Percentiles rank a stretch among this genome's conserved stretches.
These are phyloP conservation scores for Rusavskia elegans DNA, from an alignment of 495 filamentous ascomycete genomes.

Conservation along the genomic window DNA sequence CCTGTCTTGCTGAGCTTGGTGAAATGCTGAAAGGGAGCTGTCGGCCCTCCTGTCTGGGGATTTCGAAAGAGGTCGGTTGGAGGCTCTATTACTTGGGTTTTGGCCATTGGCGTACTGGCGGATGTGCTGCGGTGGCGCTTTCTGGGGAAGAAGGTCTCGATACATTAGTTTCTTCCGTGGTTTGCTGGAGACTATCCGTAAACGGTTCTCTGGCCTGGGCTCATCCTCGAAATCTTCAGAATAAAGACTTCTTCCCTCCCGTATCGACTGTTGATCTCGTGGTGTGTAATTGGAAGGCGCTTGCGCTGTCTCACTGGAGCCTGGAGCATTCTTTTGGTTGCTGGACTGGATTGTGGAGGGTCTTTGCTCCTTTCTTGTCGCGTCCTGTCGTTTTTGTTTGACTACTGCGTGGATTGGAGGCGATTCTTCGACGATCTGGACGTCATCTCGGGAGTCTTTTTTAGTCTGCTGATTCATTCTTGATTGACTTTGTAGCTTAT, in stretches of 20 bases:
- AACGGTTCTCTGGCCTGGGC: not conserved
- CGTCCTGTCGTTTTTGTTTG: not conserved
- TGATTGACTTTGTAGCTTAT: too few species aligned
- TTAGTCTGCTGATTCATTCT: too few species aligned
- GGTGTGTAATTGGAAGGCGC: too few species aligned
- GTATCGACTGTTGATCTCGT: not conserved
- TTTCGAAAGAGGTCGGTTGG: not conserved
- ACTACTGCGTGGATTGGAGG: not conserved
- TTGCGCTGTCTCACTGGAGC: too few species aligned
- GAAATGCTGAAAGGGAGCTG: not conserved
- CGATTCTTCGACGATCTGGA: not conserved
- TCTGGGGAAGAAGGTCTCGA: conserved; percentile 22
- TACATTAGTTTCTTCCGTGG: conserved; percentile 35
- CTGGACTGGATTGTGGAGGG: not conserved
- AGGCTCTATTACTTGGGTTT: not conserved
- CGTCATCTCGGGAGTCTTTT: not conserved
- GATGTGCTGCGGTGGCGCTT: not conserved
- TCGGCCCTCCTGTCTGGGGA: not conserved
- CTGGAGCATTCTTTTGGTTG: not conserved
- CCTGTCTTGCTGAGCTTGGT: conserved; percentile 1
- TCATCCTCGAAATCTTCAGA: not conserved
- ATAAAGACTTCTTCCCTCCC: not conserved
- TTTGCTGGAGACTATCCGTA: conserved; percentile 22
- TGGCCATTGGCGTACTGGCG: not conserved
- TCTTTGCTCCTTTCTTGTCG: not conserved